A percentile compares a stretch with the other conserved stretches of the same genome.
These are phyloP conservation scores for Fusarium sp. DNA, from an alignment of 2,329 filamentous ascomycete genomes.

Conservation along the genomic window DNA sequence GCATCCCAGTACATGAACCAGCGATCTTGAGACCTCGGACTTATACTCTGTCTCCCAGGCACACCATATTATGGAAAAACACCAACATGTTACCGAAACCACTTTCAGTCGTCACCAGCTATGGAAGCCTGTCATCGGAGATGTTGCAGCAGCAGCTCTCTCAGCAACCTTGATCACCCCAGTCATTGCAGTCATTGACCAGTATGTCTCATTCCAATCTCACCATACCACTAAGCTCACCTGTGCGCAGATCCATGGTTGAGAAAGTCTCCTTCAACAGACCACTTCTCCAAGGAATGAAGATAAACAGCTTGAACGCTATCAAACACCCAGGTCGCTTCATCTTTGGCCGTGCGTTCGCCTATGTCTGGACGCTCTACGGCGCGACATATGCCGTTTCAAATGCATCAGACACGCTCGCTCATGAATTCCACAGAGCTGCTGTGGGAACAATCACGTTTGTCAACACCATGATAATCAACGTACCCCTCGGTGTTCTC, in stretches of 20 bases:
- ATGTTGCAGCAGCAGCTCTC: slow-evolving; percentile 45
- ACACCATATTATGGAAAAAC: slow-evolving; percentile 26
- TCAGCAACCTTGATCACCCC: slow-evolving; percentile 50
- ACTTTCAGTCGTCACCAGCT: slow-evolving; percentile 13
- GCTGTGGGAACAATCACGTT: slow-evolving; percentile 48
- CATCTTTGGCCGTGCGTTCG: slow-evolving; percentile 44
- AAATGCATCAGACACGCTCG: slow-evolving; percentile 48
- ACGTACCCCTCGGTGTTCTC: slow-evolving; percentile 51
- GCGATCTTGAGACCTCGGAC: not conserved
- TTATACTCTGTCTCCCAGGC: not conserved
- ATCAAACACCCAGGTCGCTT: slow-evolving; percentile 45
- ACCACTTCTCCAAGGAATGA: slow-evolving; percentile 33
- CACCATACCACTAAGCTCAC: not conserved
- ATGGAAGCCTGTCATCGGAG: slow-evolving; percentile 42
- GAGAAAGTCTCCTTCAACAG: slow-evolving; percentile 44
- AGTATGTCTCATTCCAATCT: slow-evolving; percentile 17
- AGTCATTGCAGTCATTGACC: slow-evolving; percentile 49
- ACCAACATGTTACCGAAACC: slow-evolving; percentile 19
- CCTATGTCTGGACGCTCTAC: slow-evolving; percentile 50
- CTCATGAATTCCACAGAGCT: slow-evolving; percentile 42
- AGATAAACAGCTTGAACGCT: slow-evolving; percentile 23
- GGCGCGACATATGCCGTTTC: slow-evolving; percentile 49
- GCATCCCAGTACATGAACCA: not conserved
- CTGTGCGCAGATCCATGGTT: slow-evolving; percentile 31
- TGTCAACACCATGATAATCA: slow-evolving; percentile 50